Conservation (phyloP, 1,284 basidiomycete species). For the Takashimella koratensis region DNA sequence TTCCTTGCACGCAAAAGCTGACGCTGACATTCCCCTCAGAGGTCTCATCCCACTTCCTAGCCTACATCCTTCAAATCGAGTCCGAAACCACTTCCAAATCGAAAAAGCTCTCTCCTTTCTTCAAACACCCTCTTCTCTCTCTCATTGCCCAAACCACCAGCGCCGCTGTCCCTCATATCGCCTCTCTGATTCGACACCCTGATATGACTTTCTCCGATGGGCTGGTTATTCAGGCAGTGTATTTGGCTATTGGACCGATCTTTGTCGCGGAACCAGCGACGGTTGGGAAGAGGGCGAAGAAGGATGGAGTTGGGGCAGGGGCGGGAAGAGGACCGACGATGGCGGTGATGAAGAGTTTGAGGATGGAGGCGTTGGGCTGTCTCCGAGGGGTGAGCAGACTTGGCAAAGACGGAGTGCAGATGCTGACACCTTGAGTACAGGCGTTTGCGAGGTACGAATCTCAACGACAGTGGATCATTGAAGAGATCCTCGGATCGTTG, state of each 20-base stretch:
- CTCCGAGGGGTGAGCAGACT: slow-evolving; percentile 77
- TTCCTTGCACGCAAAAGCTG: no score
- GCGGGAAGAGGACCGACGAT: slow-evolving; percentile 45
- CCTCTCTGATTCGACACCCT: slow-evolving; percentile 42
- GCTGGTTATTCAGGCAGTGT: slow-evolving; percentile 85
- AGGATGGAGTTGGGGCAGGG: slow-evolving; percentile 61
- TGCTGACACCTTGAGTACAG: slow-evolving; percentile 52
- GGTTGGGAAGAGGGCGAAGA: slow-evolving; percentile 45
- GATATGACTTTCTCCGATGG: slow-evolving; percentile 74
- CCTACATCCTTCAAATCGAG: slow-evolving; percentile 53
- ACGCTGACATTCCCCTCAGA: slow-evolving; percentile 16
- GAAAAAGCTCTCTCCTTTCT: slow-evolving; percentile 11
- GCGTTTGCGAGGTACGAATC: slow-evolving; percentile 85
- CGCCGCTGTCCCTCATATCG: slow-evolving; percentile 47
- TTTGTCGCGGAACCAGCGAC: slow-evolving; percentile 67
- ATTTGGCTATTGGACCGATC: slow-evolving; percentile 86
- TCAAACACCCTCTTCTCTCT: slow-evolving; percentile 55
- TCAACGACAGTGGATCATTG: slow-evolving; percentile 92
- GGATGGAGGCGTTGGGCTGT: slow-evolving; percentile 74
- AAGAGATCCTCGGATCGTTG: slow-evolving; percentile 85
- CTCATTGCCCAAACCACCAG: slow-evolving; percentile 62
- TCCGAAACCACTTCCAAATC: slow-evolving; percentile 4
- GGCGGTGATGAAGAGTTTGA: slow-evolving; percentile 66
- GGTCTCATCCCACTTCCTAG: slow-evolving; percentile 54
- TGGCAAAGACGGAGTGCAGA: not conserved